Conservation (phyloP, 2,329 filamentous ascomycete species). For the Ophiocordyceps australis region DNA sequence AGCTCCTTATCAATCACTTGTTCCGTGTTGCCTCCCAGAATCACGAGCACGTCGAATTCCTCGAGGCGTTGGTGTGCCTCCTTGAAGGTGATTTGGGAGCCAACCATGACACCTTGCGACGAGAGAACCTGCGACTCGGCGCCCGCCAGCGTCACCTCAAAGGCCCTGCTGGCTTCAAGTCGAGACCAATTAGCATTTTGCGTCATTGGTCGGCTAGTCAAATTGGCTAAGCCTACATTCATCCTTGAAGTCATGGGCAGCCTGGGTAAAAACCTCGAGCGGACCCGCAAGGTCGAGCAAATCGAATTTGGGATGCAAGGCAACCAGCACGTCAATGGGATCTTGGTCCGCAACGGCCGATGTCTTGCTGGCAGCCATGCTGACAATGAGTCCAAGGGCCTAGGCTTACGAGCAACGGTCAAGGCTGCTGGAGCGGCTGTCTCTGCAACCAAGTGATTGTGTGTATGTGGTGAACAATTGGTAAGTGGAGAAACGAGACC, state of each 20-base stretch:
- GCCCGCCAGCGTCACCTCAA: constrained; percentile 36
- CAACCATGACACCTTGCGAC: constrained; percentile 48
- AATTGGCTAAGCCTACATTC: constrained; percentile 23
- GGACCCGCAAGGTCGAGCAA: constrained; percentile 39
- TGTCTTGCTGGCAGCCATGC: constrained; percentile 38
- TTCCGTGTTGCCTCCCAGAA: constrained; percentile 54
- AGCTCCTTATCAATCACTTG: constrained; percentile 46
- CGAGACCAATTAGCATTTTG: no score
- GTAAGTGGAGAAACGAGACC: no score
- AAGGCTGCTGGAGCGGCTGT: no score
- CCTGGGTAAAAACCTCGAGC: constrained; percentile 29
- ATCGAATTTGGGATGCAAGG: constrained; percentile 40
- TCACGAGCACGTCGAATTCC: constrained; percentile 64
- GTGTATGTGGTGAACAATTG: not conserved
- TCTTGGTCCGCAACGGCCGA: constrained; percentile 38
- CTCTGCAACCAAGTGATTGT: no score
- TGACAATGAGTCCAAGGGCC: constrained; percentile 9
- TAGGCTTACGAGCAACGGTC: no score
- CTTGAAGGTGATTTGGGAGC: constrained; percentile 59
- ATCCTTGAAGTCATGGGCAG: constrained; percentile 34
- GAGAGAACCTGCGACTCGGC: constrained; percentile 36
- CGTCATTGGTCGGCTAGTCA: no score
- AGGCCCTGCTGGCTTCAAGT: constrained; percentile 34
- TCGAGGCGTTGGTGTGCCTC: constrained; percentile 57
- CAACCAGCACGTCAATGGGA: constrained; percentile 41